A percentile compares a stretch with the other conserved stretches of the same genome.
phyloP scores from a whole-genome alignment of 2,329 filamentous ascomycete genomes.

The Verticillium longisporum region DNA sequence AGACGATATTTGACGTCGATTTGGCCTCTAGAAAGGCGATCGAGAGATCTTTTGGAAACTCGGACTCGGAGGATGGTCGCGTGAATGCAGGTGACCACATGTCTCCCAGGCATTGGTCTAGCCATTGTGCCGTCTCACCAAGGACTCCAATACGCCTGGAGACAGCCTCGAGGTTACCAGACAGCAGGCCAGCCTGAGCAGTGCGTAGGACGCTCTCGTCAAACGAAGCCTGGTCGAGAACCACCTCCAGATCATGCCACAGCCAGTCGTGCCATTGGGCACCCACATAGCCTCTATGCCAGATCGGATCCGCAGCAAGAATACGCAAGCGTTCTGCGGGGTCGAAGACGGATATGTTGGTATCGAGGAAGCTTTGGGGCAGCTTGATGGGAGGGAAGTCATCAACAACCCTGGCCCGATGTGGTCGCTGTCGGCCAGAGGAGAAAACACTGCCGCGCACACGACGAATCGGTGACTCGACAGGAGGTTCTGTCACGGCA shows the following conservation, averaged over 20 bases:
- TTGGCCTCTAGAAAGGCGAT: neutral
- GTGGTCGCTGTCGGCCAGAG: conserved; percentile 22
- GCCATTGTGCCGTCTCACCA: conserved; percentile 9
- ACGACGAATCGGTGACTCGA: conserved; percentile 1
- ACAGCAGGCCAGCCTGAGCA: conserved; percentile 1
- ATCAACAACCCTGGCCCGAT: conserved; percentile 25
- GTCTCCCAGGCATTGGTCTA: conserved; percentile 8
- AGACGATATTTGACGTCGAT: neutral
- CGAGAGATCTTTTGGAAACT: neutral
- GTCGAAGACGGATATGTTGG: conserved; percentile 38
- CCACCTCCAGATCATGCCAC: conserved; percentile 10
- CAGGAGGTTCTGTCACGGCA: neutral
- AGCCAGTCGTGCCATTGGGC: conserved; percentile 11
- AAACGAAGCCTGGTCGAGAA: conserved; percentile 10
- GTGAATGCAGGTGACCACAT: conserved; percentile 7
- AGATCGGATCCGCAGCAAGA: conserved; percentile 11
- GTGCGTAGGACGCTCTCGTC: conserved; percentile 1
- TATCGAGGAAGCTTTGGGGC: conserved; percentile 49
- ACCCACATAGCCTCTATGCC: conserved; percentile 11
- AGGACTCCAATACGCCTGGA: conserved; percentile 7
- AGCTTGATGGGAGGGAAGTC: conserved; percentile 46
- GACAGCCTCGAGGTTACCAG: conserved; percentile 7
- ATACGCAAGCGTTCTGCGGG: conserved; percentile 11
- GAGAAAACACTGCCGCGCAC: conserved; percentile 11
- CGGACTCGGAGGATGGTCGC: conserved; percentile 1